A percentile compares a stretch with the other conserved stretches of the same genome.
Evolutionary conservation across 2,329 filamentous ascomycete genomes (phyloP).

Genomic region (Saccharata proteae): DNA sequence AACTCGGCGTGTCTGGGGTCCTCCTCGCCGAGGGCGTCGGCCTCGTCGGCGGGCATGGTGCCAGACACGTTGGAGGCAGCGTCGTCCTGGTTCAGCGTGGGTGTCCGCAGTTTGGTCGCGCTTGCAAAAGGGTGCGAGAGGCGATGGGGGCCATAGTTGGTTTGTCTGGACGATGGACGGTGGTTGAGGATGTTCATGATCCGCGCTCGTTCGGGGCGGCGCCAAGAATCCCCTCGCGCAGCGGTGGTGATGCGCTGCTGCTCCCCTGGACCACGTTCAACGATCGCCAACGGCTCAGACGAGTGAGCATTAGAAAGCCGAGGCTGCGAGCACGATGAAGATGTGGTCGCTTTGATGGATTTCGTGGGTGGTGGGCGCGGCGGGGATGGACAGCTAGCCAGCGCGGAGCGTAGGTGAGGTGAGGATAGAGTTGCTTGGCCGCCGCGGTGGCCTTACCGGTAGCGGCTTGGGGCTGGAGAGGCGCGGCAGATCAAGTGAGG

Average conservation of each 20-base stretch:
- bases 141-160: constrained; percentile 26
- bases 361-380: too few relatives aligned
- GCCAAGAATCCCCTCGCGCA: constrained; percentile 18
- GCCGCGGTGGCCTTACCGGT: too few relatives aligned
- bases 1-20: constrained; percentile 47
- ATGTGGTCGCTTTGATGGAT: constrained; percentile 23
- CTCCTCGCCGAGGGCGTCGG: constrained; percentile 30
- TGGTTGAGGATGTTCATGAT: constrained; percentile 15
- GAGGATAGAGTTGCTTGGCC: too few relatives aligned
- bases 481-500: too few relatives aligned
- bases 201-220: constrained; percentile 20
- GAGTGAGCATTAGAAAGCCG: constrained; percentile 24
- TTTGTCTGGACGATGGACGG: constrained; percentile 28
- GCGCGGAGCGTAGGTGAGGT: too few relatives aligned
- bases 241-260: constrained; percentile 24
- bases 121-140: constrained; percentile 20
- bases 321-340: constrained; percentile 13
- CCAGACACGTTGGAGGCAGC: constrained; percentile 26
- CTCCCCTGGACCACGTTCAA: constrained; percentile 28
- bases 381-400: too few relatives aligned
- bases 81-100: constrained; percentile 31
- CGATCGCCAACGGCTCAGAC: constrained; percentile 25
- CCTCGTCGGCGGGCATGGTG: constrained; percentile 24
- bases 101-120: constrained; percentile 27
- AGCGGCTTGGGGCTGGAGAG: too few relatives aligned